Conservation (phyloP, 2,329 filamentous ascomycete species). For the Diaporthe humulicola region DNA sequence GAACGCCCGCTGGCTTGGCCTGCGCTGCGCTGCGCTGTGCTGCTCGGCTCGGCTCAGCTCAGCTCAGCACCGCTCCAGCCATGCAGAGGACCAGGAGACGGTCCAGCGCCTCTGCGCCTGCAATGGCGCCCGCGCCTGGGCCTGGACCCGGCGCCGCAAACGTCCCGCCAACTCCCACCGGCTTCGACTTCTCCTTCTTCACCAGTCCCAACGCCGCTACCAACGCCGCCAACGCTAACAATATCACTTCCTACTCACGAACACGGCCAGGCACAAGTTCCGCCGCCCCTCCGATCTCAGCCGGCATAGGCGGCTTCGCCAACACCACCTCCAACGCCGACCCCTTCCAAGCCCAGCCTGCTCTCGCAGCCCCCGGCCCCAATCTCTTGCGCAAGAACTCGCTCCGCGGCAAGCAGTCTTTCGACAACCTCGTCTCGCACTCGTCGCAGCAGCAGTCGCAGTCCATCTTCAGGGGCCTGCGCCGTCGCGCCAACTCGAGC, state of each 20-base stretch:
- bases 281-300: conserved; percentile 44
- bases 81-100: conserved; percentile 30
- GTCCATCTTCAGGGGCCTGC: conserved; percentile 32
- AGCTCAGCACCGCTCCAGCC: background rate
- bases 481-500: conserved; percentile 36
- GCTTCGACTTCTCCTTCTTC: conserved; percentile 40
- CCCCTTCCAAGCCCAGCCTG: conserved; percentile 29
- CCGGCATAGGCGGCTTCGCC: conserved; percentile 34
- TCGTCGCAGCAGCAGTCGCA: conserved; percentile 21
- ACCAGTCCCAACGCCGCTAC: conserved; percentile 38
- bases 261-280: conserved; percentile 54
- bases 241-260: conserved; percentile 36
- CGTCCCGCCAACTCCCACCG: conserved; percentile 37
- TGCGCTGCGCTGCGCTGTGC: background rate
- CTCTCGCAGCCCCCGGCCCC: conserved; percentile 43
- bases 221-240: background rate
- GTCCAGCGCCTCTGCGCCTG: conserved; percentile 22
- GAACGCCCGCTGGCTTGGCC: conserved; percentile 19
- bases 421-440: conserved; percentile 42
- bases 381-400: conserved; percentile 61
- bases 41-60: background rate
- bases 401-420: conserved; percentile 66
- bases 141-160: conserved; percentile 30
- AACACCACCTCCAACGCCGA: conserved; percentile 39
- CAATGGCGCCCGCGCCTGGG: background rate